Evolutionary conservation across 140 eudicot genomes (phyloP), one percentile per base, ranked within the genome.

Genomic region (Flaveria floridana): DNA sequence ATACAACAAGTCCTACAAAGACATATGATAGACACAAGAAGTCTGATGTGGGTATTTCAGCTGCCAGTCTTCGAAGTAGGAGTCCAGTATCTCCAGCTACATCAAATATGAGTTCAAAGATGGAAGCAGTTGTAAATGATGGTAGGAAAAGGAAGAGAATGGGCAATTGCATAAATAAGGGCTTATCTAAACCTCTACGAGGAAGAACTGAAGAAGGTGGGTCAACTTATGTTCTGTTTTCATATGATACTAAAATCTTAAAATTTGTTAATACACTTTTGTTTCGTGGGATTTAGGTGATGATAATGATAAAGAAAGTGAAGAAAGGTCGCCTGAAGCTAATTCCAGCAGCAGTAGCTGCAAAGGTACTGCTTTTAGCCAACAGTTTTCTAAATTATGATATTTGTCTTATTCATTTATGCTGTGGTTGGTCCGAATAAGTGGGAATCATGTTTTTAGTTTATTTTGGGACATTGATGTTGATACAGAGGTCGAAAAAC

Each of bases 21-120:
- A 81, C 79, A 84, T 72, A 87, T 55, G 89, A 75, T 57, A 87
- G 87, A 81, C 80, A 81, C 30, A 87, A 84, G 71, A 85, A 75
- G 58, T 19, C 21, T 18, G 69, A 81, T 12, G 64, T 78, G 23
- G 42, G 83, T 75, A 63, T 79, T 20, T 46, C 53, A 0, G 84
- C 57, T 10, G 72, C 10, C 30, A 66, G 71, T 65, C 15, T 50
- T 6, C 41, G 41, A 34, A 34, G 41, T 34, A 34, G 41, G 41
- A 34, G 41, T 34, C 41, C 41, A 34, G 71, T 37, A 18, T 67
- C 55, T 41, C 70, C 72, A n/a, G 66, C 65, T 80, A 72, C 77
- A 3, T 52, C 79, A 19, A 84, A 74, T 48, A 15, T 20, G 41
- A 81, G 81, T 76, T 76, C 63, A 41, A 81, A 78, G 77, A 83